Conservation (phyloP, 768 basidiomycete species). For the Hygrocybe punicea region DNA sequence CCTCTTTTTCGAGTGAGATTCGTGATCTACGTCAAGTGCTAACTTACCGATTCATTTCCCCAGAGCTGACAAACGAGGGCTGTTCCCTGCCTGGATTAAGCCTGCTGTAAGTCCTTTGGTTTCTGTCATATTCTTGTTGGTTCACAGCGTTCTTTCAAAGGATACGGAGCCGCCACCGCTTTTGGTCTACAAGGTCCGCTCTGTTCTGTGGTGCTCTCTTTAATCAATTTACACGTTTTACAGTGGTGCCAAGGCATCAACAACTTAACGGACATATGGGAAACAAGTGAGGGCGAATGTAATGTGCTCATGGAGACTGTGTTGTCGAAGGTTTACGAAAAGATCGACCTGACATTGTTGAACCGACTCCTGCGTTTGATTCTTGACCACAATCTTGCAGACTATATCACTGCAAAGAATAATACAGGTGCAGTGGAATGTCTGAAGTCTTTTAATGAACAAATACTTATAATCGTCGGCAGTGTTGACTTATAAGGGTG, state of each 20-base stretch:
- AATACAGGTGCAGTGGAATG: conserved; percentile 59
- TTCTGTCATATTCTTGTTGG: background rate
- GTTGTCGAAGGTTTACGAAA: conserved; percentile 96
- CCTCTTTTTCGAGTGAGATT: conserved; percentile 83
- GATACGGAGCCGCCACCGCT: conserved; percentile 96
- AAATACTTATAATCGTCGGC: conserved; percentile 5
- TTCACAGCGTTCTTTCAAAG: conserved; percentile 23
- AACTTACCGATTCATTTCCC: background rate
- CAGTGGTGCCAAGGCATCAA: conserved; percentile 99
- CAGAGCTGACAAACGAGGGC: conserved; percentile 89
- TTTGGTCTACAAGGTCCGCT: conserved; percentile 79
- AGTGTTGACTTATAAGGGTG: conserved; percentile 85
- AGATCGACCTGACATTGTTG: conserved; percentile 93
- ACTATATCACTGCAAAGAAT: conserved; percentile 99
- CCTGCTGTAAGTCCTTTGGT: conserved; percentile 55
- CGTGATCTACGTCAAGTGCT: background rate
- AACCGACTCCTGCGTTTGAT: conserved; percentile 95
- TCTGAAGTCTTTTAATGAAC: background rate
- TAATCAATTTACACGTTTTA: conserved; percentile 1
- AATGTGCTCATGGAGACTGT: conserved; percentile 99
- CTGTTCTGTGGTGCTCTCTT: background rate
- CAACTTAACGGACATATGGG: conserved; percentile 97
- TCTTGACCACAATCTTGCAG: conserved; percentile 96
- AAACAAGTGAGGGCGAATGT: conserved; percentile 96
- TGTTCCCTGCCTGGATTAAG: conserved; percentile 99